phyloP scores from a whole-genome alignment of 352 stramenopile species.

The Globisporangium lucens region DNA sequence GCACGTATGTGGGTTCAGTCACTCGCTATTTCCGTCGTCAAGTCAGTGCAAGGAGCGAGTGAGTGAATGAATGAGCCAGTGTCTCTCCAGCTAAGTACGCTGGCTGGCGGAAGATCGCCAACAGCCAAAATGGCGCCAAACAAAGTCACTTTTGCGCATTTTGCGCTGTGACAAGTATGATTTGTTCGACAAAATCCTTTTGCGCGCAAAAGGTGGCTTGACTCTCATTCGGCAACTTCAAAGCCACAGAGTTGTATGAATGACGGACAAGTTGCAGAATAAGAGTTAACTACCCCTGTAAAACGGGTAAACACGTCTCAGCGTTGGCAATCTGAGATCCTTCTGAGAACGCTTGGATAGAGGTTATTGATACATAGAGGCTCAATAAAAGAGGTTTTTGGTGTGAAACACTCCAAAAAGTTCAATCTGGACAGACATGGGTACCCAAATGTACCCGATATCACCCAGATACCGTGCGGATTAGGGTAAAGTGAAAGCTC shows the following conservation, averaged over 20 bases:
- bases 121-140: not conserved
- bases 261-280: not conserved
- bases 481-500: no score
- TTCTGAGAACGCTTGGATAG: not conserved
- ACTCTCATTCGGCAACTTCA: not conserved
- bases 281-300: not conserved
- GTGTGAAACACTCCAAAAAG: no score
- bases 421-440: no score
- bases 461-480: no score
- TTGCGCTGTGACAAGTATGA: not conserved
- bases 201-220: not conserved
- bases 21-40: not conserved
- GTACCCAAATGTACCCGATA: no score
- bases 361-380: not conserved
- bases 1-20: constrained; percentile 17
- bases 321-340: not conserved
- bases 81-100: constrained; percentile 6
- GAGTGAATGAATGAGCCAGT: not conserved
- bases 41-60: not conserved
- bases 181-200: not conserved
- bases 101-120: not conserved
- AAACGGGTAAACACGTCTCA: not conserved
- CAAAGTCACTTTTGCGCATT: not conserved
- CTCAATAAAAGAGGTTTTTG: not conserved
- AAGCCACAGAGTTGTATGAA: not conserved